These are phyloP conservation scores for Malbranchea zuffiana DNA, from an alignment of 2,329 filamentous ascomycete genomes.

Conservation along the genomic window DNA sequence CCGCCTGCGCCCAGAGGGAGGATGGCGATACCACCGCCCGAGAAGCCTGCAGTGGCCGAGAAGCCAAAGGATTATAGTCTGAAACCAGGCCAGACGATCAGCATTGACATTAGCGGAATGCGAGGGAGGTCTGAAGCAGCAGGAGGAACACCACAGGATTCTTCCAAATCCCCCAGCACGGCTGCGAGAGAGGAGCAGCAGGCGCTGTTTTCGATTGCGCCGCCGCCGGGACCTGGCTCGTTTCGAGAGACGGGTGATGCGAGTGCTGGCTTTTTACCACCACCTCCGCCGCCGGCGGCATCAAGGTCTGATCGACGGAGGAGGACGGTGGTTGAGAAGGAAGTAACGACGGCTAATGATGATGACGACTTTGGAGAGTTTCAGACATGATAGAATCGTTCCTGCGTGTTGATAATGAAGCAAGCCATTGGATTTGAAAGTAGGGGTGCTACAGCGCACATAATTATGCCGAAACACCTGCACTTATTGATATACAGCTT, in stretches of 20 bases:
- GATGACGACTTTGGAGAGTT: conserved; percentile 86
- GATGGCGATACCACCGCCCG: conserved; percentile 25
- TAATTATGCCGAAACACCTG: too few species aligned
- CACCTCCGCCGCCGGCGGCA: conserved; percentile 45
- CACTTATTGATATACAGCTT: too few species aligned
- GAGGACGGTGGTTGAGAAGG: conserved; percentile 38
- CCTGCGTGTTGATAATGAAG: too few species aligned
- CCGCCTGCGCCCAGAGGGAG: background rate
- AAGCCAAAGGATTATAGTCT: conserved; percentile 60
- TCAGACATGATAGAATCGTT: too few species aligned
- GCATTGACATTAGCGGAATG: conserved; percentile 62
- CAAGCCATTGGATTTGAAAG: too few species aligned
- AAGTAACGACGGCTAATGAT: conserved; percentile 44
- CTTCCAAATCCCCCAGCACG: conserved; percentile 4
- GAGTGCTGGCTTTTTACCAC: conserved; percentile 44
- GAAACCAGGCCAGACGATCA: conserved; percentile 84
- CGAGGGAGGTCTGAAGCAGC: conserved; percentile 33
- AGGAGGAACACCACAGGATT: conserved; percentile 14
- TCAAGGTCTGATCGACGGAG: conserved; percentile 50
- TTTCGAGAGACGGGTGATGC: background rate
- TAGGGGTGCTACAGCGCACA: too few species aligned
- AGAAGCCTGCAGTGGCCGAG: conserved; percentile 42
- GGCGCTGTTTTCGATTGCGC: conserved; percentile 62
- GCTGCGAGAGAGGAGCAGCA: conserved; percentile 31
- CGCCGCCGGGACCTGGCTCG: conserved; percentile 38